Percentiles rank a stretch among this genome's conserved stretches.
Evolutionary conservation across 345 rosid genomes (phyloP).

Genomic region (Dipteronia dyeriana): DNA sequence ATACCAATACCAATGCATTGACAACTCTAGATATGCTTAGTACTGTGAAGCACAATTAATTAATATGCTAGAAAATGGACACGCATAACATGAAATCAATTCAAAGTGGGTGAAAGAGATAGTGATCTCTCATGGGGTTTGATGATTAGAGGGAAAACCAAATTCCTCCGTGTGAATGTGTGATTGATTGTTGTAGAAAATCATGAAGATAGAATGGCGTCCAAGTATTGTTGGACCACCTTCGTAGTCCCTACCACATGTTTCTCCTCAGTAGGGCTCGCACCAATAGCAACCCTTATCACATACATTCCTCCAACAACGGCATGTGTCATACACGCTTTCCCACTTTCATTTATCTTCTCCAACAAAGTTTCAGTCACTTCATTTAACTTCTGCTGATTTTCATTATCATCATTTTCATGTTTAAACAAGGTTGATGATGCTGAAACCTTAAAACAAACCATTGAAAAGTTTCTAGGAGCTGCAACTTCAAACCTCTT

Average conservation of each 20-base stretch:
- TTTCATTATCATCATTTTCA: background rate
- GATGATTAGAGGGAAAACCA: background rate
- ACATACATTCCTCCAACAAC: conserved; percentile 32
- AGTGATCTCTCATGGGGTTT: background rate
- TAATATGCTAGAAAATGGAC: conserved; percentile 18
- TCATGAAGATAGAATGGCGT: background rate
- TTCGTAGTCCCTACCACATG: conserved; percentile 38
- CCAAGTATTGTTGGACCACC: conserved; percentile 34
- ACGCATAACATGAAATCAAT: background rate
- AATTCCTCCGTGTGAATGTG: background rate
- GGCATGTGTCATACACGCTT: conserved; percentile 37
- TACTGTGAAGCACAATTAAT: too few relatives aligned
- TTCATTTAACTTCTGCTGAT: conserved; percentile 24
- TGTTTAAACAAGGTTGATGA: conserved; percentile 8
- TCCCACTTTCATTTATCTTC: conserved; percentile 41
- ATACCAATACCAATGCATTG: too few relatives aligned
- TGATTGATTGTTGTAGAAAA: background rate
- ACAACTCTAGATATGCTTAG: too few relatives aligned
- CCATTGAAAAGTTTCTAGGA: conserved; percentile 41
- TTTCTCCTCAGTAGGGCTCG: conserved; percentile 30
- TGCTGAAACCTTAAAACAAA: conserved; percentile 45
- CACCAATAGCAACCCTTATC: conserved; percentile 33
- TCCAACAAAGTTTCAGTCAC: conserved; percentile 35
- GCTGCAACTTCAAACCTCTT: conserved; percentile 37
- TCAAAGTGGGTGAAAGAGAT: background rate